Base-by-base conservation (phyloP, 306 rosid species). In the Nissolia schottii region DNA sequence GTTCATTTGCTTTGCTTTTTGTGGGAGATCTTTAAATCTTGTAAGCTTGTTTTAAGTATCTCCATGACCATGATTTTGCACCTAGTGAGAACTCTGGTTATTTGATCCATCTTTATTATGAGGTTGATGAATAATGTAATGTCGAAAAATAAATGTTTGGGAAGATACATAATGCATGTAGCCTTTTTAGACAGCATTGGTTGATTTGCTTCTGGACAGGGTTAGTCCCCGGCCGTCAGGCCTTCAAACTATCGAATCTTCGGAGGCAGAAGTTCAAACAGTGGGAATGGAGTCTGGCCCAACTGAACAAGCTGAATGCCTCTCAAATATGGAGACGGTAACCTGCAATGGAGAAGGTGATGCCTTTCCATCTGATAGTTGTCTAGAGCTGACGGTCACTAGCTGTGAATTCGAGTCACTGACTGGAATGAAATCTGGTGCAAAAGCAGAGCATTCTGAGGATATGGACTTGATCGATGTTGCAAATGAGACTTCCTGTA, bases 151-250 rank as follows among this genome's bases (percentile, higher is more conserved):
- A 38, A 24, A 73, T 40, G 41, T 60, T 12, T 38, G 65, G 70
- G 14, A 15, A 37, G 29, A 57, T 64, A 25, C 74, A 12, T 45
- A 19, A 46, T 72, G 45, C 75, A 8, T 46, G 18, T 62, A n/a
- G 38, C 64, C 25, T 75, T 38, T 70, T 4, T 38, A 23, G 59
- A 37, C 49, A 43, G 14, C 48, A 18, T 25, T 77, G 14, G 15
- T 19, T 62, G 64, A 32, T 53, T 32, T 82, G 20, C 72, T 49
- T 3, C 7, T 75, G 75, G 27, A n/a, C 85, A 92, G 97, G 89
- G 85, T 75, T 35, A 67, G 22, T 46, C 84, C 96, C 1, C 89
- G 91, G 61, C 77, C 87, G 49, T 79, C 90, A 25, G 83, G 84
- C 55, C 88, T 87, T 73, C 87, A 71, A 70, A 79, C 81, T 62